phyloP scores from a whole-genome alignment of 2,329 filamentous ascomycete species.

The Plectosphaerella plurivora region DNA sequence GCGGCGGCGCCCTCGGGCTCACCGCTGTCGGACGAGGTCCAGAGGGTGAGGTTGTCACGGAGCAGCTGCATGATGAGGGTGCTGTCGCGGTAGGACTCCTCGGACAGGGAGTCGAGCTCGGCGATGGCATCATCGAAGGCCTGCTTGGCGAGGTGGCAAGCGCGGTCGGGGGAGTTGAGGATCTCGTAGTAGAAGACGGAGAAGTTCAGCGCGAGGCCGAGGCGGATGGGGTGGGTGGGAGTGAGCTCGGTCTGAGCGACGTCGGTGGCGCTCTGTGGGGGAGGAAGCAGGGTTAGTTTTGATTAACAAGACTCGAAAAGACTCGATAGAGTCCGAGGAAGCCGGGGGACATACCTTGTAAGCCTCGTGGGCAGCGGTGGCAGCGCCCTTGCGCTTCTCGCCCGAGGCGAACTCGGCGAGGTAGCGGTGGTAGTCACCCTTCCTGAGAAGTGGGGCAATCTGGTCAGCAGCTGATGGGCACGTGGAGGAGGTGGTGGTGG shows the following conservation, averaged over 20 bases:
- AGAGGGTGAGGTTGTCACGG: conserved; percentile 95
- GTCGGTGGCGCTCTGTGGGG: conserved; percentile 66
- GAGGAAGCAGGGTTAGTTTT: conserved; percentile 30
- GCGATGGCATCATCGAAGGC: conserved; percentile 93
- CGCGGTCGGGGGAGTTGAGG: conserved; percentile 93
- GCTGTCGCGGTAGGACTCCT: conserved; percentile 99
- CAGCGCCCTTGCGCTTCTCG: conserved; percentile 86
- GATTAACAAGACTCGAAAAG: not conserved
- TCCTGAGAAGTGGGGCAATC: conserved; percentile 50
- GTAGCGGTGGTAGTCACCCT: conserved; percentile 96
- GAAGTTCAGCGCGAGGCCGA: conserved; percentile 97
- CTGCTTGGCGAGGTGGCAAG: conserved; percentile 98
- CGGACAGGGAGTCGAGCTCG: conserved; percentile 94
- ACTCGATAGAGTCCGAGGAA: not conserved
- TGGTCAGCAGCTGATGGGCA: not conserved
- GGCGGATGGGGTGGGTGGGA: conserved; percentile 95
- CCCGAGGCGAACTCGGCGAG: conserved; percentile 89
- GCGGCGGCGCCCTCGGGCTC: conserved; percentile 67
- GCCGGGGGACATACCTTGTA: conserved; percentile 69
- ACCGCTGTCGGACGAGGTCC: conserved; percentile 88
- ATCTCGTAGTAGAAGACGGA: conserved; percentile 99
- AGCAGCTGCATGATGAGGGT: conserved; percentile 98
- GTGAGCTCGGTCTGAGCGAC: conserved; percentile 97
- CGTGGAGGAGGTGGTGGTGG: conserved; percentile 12
- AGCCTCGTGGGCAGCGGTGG: conserved; percentile 84